Conservation (phyloP, 345 rosid genomes). For the Arabis alpina region DNA sequence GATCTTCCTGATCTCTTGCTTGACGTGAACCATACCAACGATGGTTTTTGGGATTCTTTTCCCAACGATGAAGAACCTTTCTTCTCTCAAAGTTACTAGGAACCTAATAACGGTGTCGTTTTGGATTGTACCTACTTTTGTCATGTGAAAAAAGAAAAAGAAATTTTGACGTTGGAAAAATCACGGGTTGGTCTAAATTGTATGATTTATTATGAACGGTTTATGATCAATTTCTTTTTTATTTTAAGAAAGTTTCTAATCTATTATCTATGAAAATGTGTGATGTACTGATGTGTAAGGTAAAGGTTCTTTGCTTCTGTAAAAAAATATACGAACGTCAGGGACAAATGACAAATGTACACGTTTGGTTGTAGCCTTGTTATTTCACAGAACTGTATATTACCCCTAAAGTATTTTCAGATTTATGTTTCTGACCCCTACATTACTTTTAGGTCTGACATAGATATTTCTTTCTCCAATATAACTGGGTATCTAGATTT, state of each 20-base stretch:
- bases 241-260: not conserved
- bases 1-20: constrained; percentile 72
- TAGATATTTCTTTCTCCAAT: not conserved
- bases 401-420: constrained; percentile 22
- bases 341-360: constrained; percentile 33
- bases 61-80: constrained; percentile 38
- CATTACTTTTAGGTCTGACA: constrained; percentile 24
- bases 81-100: constrained; percentile 37
- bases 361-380: constrained; percentile 32
- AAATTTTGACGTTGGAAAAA: constrained; percentile 20
- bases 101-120: constrained; percentile 25
- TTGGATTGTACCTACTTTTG: constrained; percentile 13
- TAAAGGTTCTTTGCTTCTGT: constrained; percentile 26
- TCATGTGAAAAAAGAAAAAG: not conserved
- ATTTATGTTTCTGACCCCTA: constrained; percentile 36
- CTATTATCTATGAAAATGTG: constrained; percentile 18
- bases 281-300: constrained; percentile 19
- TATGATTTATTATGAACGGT: constrained; percentile 14
- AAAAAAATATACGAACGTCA: constrained; percentile 24
- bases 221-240: not conserved
- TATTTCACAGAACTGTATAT: constrained; percentile 19
- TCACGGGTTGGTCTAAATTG: constrained; percentile 27
- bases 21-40: constrained; percentile 46
- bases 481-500: constrained; percentile 6
- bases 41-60: constrained; percentile 51